phyloP scores from a whole-genome alignment of 2,329 filamentous ascomycete species.

The Raffaelea ambrosiae region DNA sequence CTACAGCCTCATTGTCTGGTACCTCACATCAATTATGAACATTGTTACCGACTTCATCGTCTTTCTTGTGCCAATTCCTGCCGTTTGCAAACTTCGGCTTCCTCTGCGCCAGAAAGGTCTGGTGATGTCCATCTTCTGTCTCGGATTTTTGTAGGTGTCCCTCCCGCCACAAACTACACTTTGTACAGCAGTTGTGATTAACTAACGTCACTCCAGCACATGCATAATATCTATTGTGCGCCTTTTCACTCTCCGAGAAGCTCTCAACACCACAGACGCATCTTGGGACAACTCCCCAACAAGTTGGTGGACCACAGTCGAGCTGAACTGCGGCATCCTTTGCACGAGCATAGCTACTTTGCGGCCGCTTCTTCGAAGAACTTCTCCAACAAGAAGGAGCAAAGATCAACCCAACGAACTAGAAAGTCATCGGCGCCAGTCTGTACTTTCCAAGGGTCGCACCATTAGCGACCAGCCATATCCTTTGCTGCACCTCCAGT shows the following conservation, averaged over 20 bases:
- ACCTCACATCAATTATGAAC: constrained; percentile 49
- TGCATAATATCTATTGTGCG: constrained; percentile 64
- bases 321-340: constrained; percentile 83
- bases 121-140: constrained; percentile 73
- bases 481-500: no score
- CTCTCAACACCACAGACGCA: constrained; percentile 42
- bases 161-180: no score
- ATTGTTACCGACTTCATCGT: constrained; percentile 86
- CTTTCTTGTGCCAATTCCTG: constrained; percentile 77
- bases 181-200: no score
- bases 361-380: constrained; percentile 60
- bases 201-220: no score
- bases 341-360: constrained; percentile 84
- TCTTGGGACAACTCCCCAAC: constrained; percentile 23
- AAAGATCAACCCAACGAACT: no score
- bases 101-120: constrained; percentile 81
- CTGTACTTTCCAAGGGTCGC: no score
- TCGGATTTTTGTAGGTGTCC: constrained; percentile 62
- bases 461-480: no score
- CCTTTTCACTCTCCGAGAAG: constrained; percentile 38
- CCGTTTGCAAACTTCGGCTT: constrained; percentile 75
- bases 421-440: no score
- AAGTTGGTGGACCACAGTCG: constrained; percentile 73
- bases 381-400: no score
- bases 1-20: constrained; percentile 19